phyloP scores from a whole-genome alignment of 108 stramenopile species.

The Epithemia pelagica region DNA sequence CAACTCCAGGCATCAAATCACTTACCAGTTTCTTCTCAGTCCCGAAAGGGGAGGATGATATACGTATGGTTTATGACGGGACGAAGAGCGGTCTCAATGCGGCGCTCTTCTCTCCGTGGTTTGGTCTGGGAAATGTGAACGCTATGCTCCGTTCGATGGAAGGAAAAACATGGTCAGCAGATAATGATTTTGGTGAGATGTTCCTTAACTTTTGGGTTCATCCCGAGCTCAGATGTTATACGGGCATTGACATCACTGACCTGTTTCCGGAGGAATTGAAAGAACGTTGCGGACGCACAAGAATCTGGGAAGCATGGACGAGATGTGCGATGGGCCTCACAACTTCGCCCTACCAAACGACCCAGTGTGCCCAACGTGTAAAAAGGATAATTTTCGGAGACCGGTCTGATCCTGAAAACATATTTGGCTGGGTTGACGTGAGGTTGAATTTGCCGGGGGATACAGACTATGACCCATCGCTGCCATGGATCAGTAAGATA shows the following conservation, averaged over 20 bases:
- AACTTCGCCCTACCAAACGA: conserved; percentile 24
- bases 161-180: conserved; percentile 16
- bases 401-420: conserved; percentile 8
- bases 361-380: conserved; percentile 11
- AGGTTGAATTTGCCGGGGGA: conserved; percentile 35
- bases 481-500: conserved; percentile 32
- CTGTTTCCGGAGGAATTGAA: not conserved
- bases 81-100: conserved; percentile 29
- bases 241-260: conserved; percentile 25
- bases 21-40: not conserved
- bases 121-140: conserved; percentile 24
- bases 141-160: conserved; percentile 10
- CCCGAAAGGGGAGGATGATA: conserved; percentile 23
- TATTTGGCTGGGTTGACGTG: conserved; percentile 28
- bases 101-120: conserved; percentile 24
- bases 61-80: conserved; percentile 39
- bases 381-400: conserved; percentile 15
- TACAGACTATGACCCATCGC: conserved; percentile 14
- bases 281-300: conserved; percentile 3
- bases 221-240: conserved; percentile 2
- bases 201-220: conserved; percentile 34
- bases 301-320: conserved; percentile 16
- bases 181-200: conserved; percentile 39
- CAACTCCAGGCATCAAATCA: conserved; percentile 8
- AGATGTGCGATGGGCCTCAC: conserved; percentile 27